Base-by-base conservation (phyloP, 306 rosid genomes). In the Cicer arietinum region DNA sequence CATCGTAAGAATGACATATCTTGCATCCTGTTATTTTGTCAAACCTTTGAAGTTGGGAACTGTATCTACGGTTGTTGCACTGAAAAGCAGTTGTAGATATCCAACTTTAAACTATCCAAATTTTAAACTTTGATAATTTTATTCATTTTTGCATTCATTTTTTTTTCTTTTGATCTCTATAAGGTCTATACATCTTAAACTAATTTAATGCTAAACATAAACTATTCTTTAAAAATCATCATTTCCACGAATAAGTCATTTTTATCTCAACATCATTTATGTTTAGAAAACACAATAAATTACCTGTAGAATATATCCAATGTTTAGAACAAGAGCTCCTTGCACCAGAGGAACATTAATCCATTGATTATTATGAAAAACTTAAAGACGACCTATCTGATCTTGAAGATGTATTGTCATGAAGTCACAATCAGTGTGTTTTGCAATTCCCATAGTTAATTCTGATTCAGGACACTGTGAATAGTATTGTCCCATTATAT, bases 381-480 rank as follows among this genome's bases (percentile, higher is more conserved):
- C 5, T 30, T 30, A 5, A 46, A 88, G 89, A 3, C 87, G 89
- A 4, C 91, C 91, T 1, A 83, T 54, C 14, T 83, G 84, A 22
- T 87, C 87, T 80, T 87, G 86, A 3, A 85, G 76, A 64, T 85
- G 86, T 50, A 87, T 44, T 1, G 89, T 83, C 53, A 87, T 7
- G 67, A 80, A 83, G 54, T 10, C 42, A 47, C 1, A 11, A 74
- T 82, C 88, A 3, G 82, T 6, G 65, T 84, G 91, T 47, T 61
- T 75, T 13, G 42, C 12, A 13, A 60, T 6, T 1, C 82, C 80
- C 47, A 73, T 11, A 20, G 84, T 74, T 39, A 83, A 48, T 51
- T 83, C 81, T 4, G 86, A 84, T 68, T 83, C 84, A 56, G 86
- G 86, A 44, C 86, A 83, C 39, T 74, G 39, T 1, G 86, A 84